Conservation (phyloP, 2,329 filamentous ascomycete species). For the Fusarium nelsonii region DNA sequence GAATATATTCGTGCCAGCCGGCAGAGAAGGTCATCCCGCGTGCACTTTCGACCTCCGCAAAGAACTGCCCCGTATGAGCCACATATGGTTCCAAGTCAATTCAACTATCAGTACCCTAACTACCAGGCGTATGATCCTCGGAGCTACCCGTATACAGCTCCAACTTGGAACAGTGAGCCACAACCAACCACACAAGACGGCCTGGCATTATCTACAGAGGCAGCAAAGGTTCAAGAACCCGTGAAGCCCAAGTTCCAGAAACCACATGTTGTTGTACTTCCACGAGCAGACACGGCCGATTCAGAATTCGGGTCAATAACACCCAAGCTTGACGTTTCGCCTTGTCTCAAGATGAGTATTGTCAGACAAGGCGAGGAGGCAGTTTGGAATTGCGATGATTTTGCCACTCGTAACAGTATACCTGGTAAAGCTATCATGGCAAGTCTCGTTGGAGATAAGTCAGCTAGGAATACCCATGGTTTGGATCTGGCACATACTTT, state of each 20-base stretch:
- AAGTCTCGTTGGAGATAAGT: constrained; percentile 19
- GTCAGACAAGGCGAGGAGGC: constrained; percentile 9
- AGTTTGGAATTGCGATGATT: constrained; percentile 22
- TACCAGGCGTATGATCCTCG: background rate
- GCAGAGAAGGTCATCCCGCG: background rate
- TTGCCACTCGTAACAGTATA: background rate
- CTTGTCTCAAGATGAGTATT: background rate
- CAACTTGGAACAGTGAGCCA: too few relatives aligned
- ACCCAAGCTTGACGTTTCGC: background rate
- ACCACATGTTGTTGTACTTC: constrained; percentile 19
- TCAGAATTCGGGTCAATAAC: constrained; percentile 2
- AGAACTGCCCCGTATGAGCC: background rate
- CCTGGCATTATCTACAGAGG: background rate
- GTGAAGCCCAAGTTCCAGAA: constrained; percentile 9
- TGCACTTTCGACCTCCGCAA: background rate
- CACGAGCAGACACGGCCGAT: constrained; percentile 10
- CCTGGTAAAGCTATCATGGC: constrained; percentile 26
- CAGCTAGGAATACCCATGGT: constrained; percentile 19
- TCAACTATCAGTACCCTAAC: background rate
- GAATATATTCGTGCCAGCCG: background rate
- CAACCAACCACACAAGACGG: background rate
- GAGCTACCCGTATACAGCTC: background rate
- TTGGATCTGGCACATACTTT: constrained; percentile 24
- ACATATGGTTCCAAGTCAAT: background rate
- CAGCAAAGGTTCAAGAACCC: background rate